Base-by-base conservation (phyloP, 1,139 yeast species). In the Wickerhamomyces sp. region DNA sequence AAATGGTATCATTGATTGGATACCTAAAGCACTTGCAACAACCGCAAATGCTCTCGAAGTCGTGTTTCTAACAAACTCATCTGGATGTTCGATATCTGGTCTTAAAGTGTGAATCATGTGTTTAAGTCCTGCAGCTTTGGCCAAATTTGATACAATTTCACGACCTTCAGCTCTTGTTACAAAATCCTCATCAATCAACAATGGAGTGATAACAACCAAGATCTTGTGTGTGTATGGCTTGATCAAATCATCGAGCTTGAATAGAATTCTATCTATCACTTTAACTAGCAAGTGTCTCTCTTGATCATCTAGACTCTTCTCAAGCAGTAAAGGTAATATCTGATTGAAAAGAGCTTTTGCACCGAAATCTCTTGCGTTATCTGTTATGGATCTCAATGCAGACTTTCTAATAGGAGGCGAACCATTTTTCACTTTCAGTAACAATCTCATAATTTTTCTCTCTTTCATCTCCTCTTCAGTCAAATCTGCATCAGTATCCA, bases 11-110 rank as follows among this genome's bases (percentile, higher is more conserved):
- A 87, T 58, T 4, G 74, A 63, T 2, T 75, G 78, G 8, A 88
- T 63, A 1, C 97, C 96, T 21, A 88, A 58, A 0, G 96, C 76
- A 35, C 77, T 75, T 1, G 95, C 89, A 3, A 85, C 91, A 6
- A 88, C 84, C 0, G 97, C 96, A 57, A 89, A 69, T 0, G 89
- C 76, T 38, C 93, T 64, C 0, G 96, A 76, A 0, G 95, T 80
- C 1, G 80, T 68, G 49, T 83, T 83, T 37, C 97, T 67, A 5
- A 84, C 78, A 49, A 79, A 81, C 47, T 89, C 96, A 53, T 89
- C 96, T 10, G 72, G 73, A 49, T 82, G 79, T 47, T 84, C 95
- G 26, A 91, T 71, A 57, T 87, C 94, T 0, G 94, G 88, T 37
- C 95, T 69, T 57, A 89, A 64, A 1, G 81, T 75, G 2, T 87